A percentile compares a stretch with the other conserved stretches of the same genome.
Conservation (phyloP, 1,284 basidiomycete genomes). For the Mycena sp. region DNA sequence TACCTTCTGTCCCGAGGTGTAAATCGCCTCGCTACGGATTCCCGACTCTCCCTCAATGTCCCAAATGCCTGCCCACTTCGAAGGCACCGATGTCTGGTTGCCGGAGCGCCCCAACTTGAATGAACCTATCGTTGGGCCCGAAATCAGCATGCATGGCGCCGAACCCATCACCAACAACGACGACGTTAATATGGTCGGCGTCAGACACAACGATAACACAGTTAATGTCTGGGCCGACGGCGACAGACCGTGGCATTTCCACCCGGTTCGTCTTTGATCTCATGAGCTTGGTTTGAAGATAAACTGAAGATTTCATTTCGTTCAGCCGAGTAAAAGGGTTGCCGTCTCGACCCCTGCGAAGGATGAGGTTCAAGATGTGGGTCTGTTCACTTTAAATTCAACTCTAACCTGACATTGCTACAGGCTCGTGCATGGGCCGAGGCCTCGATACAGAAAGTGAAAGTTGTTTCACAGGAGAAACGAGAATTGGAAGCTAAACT, state of each 20-base stretch:
- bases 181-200: background rate
- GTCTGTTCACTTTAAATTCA: background rate
- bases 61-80: background rate
- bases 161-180: too few relatives aligned
- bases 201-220: too few relatives aligned
- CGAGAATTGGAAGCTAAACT: too few relatives aligned
- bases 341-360: background rate
- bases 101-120: background rate
- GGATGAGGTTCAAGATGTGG: background rate
- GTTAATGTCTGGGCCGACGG: background rate
- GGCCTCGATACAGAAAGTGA: too few relatives aligned
- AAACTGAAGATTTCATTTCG: background rate
- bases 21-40: conserved; percentile 4
- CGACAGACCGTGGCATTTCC: background rate
- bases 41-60: background rate
- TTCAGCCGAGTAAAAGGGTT: too few relatives aligned
- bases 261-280: background rate
- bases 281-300: background rate
- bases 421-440: too few relatives aligned
- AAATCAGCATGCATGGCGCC: background rate
- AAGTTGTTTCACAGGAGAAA: too few relatives aligned
- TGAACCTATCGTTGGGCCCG: too few relatives aligned
- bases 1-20: conserved; percentile 7
- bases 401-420: too few relatives aligned
- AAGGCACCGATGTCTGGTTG: background rate